These are phyloP conservation scores for Desmodesmus armatus DNA, from an alignment of 139 green algal genomes.

Conservation along the genomic window DNA sequence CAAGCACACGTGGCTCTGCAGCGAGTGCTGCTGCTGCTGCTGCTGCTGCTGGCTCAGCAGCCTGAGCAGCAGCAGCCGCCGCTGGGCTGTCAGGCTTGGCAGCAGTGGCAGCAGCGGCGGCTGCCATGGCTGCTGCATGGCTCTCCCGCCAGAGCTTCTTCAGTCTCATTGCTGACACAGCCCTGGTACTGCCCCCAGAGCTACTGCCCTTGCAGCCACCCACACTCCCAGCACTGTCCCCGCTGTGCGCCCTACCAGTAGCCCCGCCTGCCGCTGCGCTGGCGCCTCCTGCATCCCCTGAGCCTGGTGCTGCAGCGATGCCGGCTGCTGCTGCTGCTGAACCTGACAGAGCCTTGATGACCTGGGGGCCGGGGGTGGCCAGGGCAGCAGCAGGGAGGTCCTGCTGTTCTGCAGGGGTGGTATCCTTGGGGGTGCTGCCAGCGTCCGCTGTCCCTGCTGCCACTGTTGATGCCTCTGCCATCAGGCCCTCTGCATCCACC, in stretches of 20 bases:
- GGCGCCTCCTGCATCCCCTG: neutral
- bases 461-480: neutral
- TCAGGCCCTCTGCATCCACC: too few species aligned
- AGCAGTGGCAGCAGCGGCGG: slow-evolving; percentile 3
- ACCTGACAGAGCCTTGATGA: too few species aligned
- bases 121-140: slow-evolving; percentile 37
- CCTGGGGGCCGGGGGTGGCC: too few species aligned
- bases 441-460: neutral
- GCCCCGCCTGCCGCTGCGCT: neutral
- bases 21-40: neutral
- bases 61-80: neutral
- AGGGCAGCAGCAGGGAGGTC: neutral
- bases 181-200: neutral
- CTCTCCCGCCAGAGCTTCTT: slow-evolving; percentile 16
- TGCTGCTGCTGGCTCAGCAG: too few species aligned
- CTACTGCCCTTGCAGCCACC: neutral
- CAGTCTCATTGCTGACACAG: neutral
- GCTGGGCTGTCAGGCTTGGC: neutral
- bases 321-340: neutral
- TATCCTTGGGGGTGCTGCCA: neutral
- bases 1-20: neutral
- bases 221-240: neutral
- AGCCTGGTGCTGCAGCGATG: neutral
- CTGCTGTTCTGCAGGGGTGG: neutral
- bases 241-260: too few species aligned